These are phyloP conservation scores for Barnettozyma hawaiiensis DNA, from an alignment of 1,139 yeast genomes.

Conservation along the genomic window DNA sequence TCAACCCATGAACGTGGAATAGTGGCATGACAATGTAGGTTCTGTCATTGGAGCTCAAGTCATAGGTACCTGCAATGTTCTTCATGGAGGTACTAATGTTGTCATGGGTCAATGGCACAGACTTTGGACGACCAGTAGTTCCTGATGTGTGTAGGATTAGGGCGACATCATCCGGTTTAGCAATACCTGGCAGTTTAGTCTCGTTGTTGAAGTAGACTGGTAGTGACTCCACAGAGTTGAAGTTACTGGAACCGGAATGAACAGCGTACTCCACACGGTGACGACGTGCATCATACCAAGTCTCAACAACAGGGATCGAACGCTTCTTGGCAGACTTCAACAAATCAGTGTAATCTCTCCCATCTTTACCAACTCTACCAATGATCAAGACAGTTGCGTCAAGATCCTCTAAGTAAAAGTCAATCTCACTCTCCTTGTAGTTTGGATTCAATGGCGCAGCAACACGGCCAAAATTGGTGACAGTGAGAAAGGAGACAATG, in stretches of 20 bases:
- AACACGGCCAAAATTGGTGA: slow-evolving; percentile 47
- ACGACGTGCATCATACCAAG: slow-evolving; percentile 38
- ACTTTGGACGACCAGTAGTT: slow-evolving; percentile 67
- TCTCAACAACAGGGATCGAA: slow-evolving; percentile 44
- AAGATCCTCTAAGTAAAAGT: slow-evolving; percentile 55
- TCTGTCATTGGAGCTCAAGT: slow-evolving; percentile 40
- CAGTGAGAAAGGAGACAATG: slow-evolving; percentile 46
- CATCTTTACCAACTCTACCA: slow-evolving; percentile 39
- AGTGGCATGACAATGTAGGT: slow-evolving; percentile 67
- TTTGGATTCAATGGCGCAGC: slow-evolving; percentile 64
- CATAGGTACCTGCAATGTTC: slow-evolving; percentile 53
- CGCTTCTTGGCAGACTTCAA: slow-evolving; percentile 45
- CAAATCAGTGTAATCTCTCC: slow-evolving; percentile 34
- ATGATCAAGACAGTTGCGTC: slow-evolving; percentile 51
- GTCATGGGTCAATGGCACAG: slow-evolving; percentile 59
- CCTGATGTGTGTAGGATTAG: slow-evolving; percentile 65
- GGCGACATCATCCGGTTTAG: slow-evolving; percentile 47
- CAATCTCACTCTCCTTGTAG: slow-evolving; percentile 53
- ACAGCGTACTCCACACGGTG: slow-evolving; percentile 37
- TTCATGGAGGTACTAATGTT: slow-evolving; percentile 53
- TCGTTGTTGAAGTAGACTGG: slow-evolving; percentile 29
- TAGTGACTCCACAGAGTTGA: slow-evolving; percentile 25
- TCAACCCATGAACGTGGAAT: slow-evolving; percentile 67
- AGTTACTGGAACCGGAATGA: slow-evolving; percentile 27
- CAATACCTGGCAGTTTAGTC: slow-evolving; percentile 35